These are phyloP conservation scores for Babesia ovis DNA, from an alignment of 169 alveolate genomes.

Conservation along the genomic window DNA sequence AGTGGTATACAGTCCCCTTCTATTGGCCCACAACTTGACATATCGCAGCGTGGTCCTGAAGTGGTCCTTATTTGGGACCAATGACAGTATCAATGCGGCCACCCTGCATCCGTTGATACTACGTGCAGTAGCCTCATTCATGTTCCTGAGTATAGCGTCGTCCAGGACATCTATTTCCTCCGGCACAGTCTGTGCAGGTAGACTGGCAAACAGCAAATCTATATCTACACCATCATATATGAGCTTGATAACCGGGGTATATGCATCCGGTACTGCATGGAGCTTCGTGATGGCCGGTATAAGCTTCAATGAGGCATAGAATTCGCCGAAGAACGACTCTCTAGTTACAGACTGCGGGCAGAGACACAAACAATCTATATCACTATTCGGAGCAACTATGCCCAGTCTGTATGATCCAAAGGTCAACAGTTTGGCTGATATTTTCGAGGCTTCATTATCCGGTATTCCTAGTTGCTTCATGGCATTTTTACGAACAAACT, in stretches of 20 bases:
- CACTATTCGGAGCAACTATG: constrained; percentile 95
- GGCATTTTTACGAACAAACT: constrained; percentile 84
- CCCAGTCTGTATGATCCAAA: constrained; percentile 98
- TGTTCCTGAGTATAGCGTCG: constrained; percentile 81
- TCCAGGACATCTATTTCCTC: constrained; percentile 81
- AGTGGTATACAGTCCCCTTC: constrained; percentile 96
- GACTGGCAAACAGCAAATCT: constrained; percentile 94
- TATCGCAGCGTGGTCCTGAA: constrained; percentile 92
- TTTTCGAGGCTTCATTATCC: constrained; percentile 86
- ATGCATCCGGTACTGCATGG: constrained; percentile 93
- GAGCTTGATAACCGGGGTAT: constrained; percentile 95
- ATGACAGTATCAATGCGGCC: constrained; percentile 89
- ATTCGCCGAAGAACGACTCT: constrained; percentile 89
- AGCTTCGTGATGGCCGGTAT: constrained; percentile 89
- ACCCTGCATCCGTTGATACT: constrained; percentile 94
- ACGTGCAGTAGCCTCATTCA: constrained; percentile 88
- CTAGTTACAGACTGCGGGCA: constrained; percentile 94
- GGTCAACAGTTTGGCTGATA: constrained; percentile 90
- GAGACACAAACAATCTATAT: constrained; percentile 96
- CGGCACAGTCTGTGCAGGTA: constrained; percentile 81
- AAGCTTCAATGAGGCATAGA: constrained; percentile 86
- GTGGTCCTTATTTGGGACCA: constrained; percentile 91
- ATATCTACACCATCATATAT: constrained; percentile 91
- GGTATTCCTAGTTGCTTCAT: constrained; percentile 72
- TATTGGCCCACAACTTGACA: constrained; percentile 97